Evolutionary conservation across 345 rosid species (phyloP), one percentile per base, ranked within the genome.

Genomic region (Xanthoceras sorbifolium): DNA sequence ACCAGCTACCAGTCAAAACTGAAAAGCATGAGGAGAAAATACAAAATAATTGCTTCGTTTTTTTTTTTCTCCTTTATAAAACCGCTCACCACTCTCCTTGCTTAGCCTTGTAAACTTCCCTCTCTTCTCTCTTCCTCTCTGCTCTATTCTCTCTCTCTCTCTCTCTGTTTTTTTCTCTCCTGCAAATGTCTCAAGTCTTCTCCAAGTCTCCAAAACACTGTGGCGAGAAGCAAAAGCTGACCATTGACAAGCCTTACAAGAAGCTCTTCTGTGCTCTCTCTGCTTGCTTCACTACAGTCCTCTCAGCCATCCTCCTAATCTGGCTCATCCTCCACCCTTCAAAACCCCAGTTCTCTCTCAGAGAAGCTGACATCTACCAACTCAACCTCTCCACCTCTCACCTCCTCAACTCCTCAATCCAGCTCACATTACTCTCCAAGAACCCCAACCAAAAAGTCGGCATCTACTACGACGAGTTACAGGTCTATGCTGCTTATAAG

Each of bases 401-500:
- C 80, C 88, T 93, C 70, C 91, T 94, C 83, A 91, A 90, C 87
- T 93, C 95, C 71, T 93, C 95, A 69, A 81, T 94, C 77, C 92
- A 87, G 69, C 83, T 94, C 80, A 89, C 94, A 44, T 79, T 93
- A 12, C 75, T 84, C 31, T 83, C 95, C 66, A 77, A 69, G 71
- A 94, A 94, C 79, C 93, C 96, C 2, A 93, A 94, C 77, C 72
- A 85, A 68, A 89, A 84, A 79, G 94, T 90, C 0, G 97, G 95
- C 72, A 75, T 94, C 78, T 94, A 91, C 93, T 94, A 94, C 78
- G 97, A 93, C 72, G 79, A 86, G 74, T 73, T 93, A 57, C 89
- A 81, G 22, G 87, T 83, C 50, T 90, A 90, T 46, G 93, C 90
- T 9, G 84, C 87, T 1, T 94, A 93, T 79, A 87, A 84, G 73